These are phyloP conservation scores for Apiospora malaysiana DNA, from an alignment of 2,329 filamentous ascomycete species.

Conservation along the genomic window DNA sequence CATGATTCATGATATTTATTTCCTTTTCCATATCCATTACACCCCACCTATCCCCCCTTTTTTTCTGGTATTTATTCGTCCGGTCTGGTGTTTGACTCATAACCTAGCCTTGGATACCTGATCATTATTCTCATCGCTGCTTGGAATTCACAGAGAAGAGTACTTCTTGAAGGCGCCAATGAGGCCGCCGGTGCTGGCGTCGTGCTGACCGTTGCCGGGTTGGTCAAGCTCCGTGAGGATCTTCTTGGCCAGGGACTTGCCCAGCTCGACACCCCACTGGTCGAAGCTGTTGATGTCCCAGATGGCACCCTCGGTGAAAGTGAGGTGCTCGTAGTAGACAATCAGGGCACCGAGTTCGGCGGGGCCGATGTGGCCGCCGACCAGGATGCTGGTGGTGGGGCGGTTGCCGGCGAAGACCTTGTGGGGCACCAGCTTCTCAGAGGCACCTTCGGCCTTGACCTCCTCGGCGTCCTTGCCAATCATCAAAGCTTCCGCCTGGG, in stretches of 20 bases:
- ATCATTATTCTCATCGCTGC: neutral
- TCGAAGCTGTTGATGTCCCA: constrained; percentile 99
- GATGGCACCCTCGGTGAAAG: constrained; percentile 94
- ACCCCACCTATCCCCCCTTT: neutral
- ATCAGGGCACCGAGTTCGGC: constrained; percentile 93
- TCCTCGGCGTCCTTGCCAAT: constrained; percentile 85
- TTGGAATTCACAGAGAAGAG: constrained; percentile 50
- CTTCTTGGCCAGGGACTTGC: constrained; percentile 95
- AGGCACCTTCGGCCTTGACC: constrained; percentile 76
- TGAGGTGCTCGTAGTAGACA: constrained; percentile 98
- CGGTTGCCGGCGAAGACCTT: constrained; percentile 99
- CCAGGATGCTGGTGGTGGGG: constrained; percentile 91
- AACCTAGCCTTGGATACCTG: neutral
- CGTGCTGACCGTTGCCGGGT: constrained; percentile 76
- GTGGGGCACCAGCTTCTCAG: constrained; percentile 85
- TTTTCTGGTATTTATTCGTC: neutral
- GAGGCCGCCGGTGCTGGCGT: constrained; percentile 85
- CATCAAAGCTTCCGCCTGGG: constrained; percentile 88
- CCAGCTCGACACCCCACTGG: constrained; percentile 98
- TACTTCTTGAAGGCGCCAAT: constrained; percentile 92
- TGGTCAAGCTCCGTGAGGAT: constrained; percentile 85
- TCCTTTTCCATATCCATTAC: neutral
- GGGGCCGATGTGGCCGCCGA: constrained; percentile 90
- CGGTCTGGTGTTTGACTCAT: neutral
- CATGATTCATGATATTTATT: constrained; percentile 13